Percentiles rank a stretch among this genome's conserved stretches.
Evolutionary conservation across 1,284 basidiomycete species (phyloP).

Genomic region (Coniophora puteana): DNA sequence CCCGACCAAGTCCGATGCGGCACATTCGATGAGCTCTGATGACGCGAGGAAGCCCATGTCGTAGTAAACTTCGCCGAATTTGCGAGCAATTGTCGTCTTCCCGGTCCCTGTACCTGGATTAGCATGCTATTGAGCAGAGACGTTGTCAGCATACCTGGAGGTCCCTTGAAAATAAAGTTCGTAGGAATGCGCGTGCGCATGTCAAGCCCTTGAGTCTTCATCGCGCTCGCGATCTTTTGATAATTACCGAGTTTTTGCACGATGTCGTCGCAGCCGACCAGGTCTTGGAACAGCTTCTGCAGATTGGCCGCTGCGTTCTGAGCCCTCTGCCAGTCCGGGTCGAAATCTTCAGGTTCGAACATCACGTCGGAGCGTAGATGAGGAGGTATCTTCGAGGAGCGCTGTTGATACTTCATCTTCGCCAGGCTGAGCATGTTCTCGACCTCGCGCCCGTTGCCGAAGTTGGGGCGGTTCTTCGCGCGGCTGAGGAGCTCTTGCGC

Average conservation of each 20-base stretch:
- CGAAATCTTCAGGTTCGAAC: conserved; percentile 60
- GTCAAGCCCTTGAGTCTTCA: conserved; percentile 40
- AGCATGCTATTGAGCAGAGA: background rate
- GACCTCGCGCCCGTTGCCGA: conserved; percentile 65
- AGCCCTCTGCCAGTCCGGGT: conserved; percentile 51
- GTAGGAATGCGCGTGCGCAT: conserved; percentile 52
- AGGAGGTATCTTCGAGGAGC: conserved; percentile 30
- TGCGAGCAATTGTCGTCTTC: conserved; percentile 31
- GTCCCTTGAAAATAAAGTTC: conserved; percentile 69
- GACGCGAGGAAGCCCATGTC: conserved; percentile 58
- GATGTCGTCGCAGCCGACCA: conserved; percentile 56
- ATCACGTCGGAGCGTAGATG: conserved; percentile 35
- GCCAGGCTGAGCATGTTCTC: conserved; percentile 58
- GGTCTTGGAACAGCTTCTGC: conserved; percentile 52
- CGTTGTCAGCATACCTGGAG: conserved; percentile 44
- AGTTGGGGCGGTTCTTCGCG: conserved; percentile 54
- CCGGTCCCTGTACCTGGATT: conserved; percentile 20
- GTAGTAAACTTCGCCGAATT: conserved; percentile 47
- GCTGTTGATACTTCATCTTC: conserved; percentile 45
- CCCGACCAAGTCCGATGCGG: conserved; percentile 58
- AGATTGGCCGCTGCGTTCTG: conserved; percentile 48
- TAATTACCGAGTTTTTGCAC: conserved; percentile 44
- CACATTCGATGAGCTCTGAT: conserved; percentile 51
- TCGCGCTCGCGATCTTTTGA: conserved; percentile 45
- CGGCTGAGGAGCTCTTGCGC: conserved; percentile 52